These are phyloP conservation scores for Jaenimonas drosophilae DNA, from an alignment of 208 protist species.

Conservation along the genomic window DNA sequence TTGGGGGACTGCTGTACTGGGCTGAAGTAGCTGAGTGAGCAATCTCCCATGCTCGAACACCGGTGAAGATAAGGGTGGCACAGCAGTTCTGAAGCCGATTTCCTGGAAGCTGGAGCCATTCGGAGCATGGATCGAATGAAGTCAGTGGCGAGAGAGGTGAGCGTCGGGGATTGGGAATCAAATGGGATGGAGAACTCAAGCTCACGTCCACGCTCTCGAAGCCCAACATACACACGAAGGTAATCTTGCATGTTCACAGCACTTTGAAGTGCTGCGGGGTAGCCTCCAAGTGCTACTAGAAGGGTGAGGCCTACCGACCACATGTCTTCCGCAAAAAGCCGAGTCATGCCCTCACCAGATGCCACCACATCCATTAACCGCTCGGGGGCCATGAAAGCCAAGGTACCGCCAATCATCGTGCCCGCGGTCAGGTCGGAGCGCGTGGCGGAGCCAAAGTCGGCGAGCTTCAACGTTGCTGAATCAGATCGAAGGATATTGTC, in stretches of 20 bases:
- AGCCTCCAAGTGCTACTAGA: slow-evolving; percentile 8
- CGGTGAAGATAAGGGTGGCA: slow-evolving; percentile 31
- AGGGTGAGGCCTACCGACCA: slow-evolving; percentile 22
- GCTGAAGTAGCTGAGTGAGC: no score
- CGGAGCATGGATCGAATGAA: slow-evolving; percentile 68
- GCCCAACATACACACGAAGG: slow-evolving; percentile 11
- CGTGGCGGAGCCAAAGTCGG: slow-evolving; percentile 60
- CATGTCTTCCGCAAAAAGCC: slow-evolving; percentile 37
- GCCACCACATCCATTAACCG: slow-evolving; percentile 24
- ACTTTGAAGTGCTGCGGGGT: slow-evolving; percentile 7
- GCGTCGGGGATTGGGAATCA: no score
- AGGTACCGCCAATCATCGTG: slow-evolving; percentile 26
- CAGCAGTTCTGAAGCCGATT: slow-evolving; percentile 46
- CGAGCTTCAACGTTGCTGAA: slow-evolving; percentile 27
- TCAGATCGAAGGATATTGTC: slow-evolving; percentile 86
- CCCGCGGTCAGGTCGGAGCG: slow-evolving; percentile 10
- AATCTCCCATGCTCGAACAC: no score
- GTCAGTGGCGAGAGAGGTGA: slow-evolving; percentile 16
- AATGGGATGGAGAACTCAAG: slow-evolving; percentile 3
- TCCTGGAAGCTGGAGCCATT: slow-evolving; percentile 28
- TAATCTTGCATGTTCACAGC: slow-evolving; percentile 5
- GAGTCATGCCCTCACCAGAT: slow-evolving; percentile 18
- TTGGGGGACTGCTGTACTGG: no score
- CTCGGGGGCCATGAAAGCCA: slow-evolving; percentile 60
- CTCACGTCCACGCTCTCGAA: slow-evolving; percentile 9